Evolutionary conservation across 2,329 filamentous ascomycete species (phyloP).

Genomic region (Exophiala spinifera): DNA sequence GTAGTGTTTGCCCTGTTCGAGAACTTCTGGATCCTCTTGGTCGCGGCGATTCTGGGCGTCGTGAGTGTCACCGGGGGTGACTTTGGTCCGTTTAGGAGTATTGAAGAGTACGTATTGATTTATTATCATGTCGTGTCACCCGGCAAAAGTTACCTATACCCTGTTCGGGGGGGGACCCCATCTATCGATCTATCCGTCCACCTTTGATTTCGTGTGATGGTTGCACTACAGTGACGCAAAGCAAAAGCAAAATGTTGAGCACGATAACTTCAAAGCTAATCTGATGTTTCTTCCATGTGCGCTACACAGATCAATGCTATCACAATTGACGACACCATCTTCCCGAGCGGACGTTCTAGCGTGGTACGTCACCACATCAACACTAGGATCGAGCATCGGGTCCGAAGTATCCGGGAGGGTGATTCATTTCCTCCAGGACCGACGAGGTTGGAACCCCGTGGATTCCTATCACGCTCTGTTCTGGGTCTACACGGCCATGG

Average conservation of each 20-base stretch:
- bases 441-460: slow-evolving; percentile 49
- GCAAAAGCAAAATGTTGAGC: too few species aligned
- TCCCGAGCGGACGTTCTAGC: slow-evolving; percentile 28
- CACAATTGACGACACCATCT: slow-evolving; percentile 31
- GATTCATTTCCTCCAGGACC: slow-evolving; percentile 46
- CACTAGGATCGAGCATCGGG: slow-evolving; percentile 55
- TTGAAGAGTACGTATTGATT: slow-evolving; percentile 51
- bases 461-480: slow-evolving; percentile 58
- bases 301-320: slow-evolving; percentile 38
- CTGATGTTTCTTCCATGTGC: too few species aligned
- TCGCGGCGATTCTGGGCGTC: slow-evolving; percentile 59
- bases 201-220: too few species aligned
- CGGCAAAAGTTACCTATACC: too few species aligned
- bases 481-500: slow-evolving; percentile 58
- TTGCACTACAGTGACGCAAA: too few species aligned
- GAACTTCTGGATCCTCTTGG: slow-evolving; percentile 58
- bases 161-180: too few species aligned
- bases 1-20: slow-evolving; percentile 52
- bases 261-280: too few species aligned
- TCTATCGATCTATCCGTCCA: too few species aligned
- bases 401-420: slow-evolving; percentile 53
- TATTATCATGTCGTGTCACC: too few species aligned
- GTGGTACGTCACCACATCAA: slow-evolving; percentile 50
- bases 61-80: slow-evolving; percentile 62
- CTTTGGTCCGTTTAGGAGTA: slow-evolving; percentile 61